Conservation (phyloP, 2,329 filamentous ascomycete species). For the Aspergillus amoenus region DNA sequence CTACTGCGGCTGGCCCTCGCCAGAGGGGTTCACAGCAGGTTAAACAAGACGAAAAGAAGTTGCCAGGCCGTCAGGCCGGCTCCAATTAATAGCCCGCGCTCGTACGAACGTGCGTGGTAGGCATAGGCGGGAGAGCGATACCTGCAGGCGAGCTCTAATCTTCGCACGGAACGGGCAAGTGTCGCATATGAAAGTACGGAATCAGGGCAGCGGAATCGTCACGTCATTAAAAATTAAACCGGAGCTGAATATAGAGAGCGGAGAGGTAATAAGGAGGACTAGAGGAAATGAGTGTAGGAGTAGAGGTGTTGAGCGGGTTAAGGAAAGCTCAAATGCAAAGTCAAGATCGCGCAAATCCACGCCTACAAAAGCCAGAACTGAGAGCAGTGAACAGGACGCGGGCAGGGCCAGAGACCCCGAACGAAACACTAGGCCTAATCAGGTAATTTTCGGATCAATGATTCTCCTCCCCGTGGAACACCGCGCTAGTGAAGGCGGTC, state of each 20-base stretch:
- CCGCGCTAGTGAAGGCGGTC: slow-evolving; percentile 15
- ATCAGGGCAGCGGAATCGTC: slow-evolving; percentile 25
- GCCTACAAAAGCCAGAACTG: slow-evolving; percentile 29
- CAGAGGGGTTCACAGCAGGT: slow-evolving; percentile 19
- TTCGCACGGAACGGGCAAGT: slow-evolving; percentile 24
- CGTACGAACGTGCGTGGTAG: slow-evolving; percentile 18
- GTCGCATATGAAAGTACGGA: slow-evolving; percentile 24
- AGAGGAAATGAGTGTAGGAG: slow-evolving; percentile 14
- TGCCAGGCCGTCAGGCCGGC: slow-evolving; percentile 43
- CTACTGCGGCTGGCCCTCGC: slow-evolving; percentile 20
- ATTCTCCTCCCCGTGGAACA: slow-evolving; percentile 29
- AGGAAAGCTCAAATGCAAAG: slow-evolving; percentile 17
- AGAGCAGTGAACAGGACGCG: slow-evolving; percentile 31
- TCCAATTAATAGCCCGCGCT: slow-evolving; percentile 29
- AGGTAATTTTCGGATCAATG: slow-evolving; percentile 25
- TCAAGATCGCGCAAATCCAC: slow-evolving; percentile 31
- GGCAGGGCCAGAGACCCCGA: slow-evolving; percentile 42
- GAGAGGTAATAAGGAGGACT: slow-evolving; percentile 13
- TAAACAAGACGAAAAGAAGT: slow-evolving; percentile 22
- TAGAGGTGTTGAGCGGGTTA: slow-evolving; percentile 16
- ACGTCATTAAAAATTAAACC: slow-evolving; percentile 31
- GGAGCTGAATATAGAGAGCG: slow-evolving; percentile 16
- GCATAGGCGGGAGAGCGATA: slow-evolving; percentile 32
- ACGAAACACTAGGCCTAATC: slow-evolving; percentile 33
- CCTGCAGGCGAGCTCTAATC: slow-evolving; percentile 22